phyloP scores from a whole-genome alignment of 441 rosid species.

The Kokia cookei region DNA sequence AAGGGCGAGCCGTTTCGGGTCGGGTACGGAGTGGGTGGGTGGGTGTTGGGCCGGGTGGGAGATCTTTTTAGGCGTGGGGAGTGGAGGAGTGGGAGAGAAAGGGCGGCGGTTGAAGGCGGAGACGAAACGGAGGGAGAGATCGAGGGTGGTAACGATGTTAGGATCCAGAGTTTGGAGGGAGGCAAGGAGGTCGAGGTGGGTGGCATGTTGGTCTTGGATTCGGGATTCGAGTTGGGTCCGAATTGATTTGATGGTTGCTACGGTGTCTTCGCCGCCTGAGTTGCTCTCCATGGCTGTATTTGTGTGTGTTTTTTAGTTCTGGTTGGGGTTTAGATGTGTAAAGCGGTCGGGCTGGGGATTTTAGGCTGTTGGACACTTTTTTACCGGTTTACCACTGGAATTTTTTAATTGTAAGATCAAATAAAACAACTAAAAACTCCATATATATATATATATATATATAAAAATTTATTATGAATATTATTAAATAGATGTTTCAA shows the following conservation, averaged over 20 bases:
- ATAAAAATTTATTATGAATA: too few relatives aligned
- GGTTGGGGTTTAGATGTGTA: not conserved
- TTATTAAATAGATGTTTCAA: too few relatives aligned
- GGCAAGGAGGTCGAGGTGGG: constrained; percentile 69
- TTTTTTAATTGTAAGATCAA: too few relatives aligned
- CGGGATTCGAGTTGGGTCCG: constrained; percentile 69
- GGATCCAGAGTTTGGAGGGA: constrained; percentile 74
- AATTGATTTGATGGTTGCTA: constrained; percentile 44
- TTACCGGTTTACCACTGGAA: too few relatives aligned
- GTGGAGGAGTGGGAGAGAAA: constrained; percentile 62
- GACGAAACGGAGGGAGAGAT: constrained; percentile 66
- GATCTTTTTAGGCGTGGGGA: constrained; percentile 45
- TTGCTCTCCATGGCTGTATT: constrained; percentile 38
- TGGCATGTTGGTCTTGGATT: constrained; percentile 47
- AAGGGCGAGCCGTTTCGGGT: constrained; percentile 15
- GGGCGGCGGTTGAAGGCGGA: constrained; percentile 68
- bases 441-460: too few relatives aligned
- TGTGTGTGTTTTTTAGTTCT: not conserved
- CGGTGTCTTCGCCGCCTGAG: constrained; percentile 34
- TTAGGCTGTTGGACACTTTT: not conserved
- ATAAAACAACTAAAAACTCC: too few relatives aligned
- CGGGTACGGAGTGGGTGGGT: constrained; percentile 1
- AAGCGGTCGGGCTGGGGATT: not conserved
- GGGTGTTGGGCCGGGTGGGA: constrained; percentile 7
- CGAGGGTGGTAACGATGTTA: constrained; percentile 64